A percentile compares a stretch with the other conserved stretches of the same genome.
Conservation (phyloP, 495 filamentous ascomycete species). For the Filosporella fistucella region DNA sequence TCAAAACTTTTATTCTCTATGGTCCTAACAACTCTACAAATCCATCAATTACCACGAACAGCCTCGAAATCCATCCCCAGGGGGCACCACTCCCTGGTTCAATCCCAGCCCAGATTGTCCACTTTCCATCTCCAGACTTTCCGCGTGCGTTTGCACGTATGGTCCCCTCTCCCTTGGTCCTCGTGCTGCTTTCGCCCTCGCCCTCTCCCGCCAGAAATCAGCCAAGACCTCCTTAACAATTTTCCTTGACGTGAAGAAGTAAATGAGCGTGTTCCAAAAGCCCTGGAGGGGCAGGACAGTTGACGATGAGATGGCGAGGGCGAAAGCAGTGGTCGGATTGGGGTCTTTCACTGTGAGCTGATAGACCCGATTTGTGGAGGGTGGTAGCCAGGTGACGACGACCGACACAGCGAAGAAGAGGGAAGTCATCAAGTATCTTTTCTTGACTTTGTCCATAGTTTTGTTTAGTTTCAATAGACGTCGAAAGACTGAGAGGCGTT, state of each 20-base stretch:
- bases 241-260: constrained; percentile 54
- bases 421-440: constrained; percentile 75
- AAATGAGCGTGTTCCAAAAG: constrained; percentile 81
- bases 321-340: constrained; percentile 10
- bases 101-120: no score
- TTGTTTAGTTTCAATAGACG: no score
- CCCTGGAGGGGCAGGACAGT: constrained; percentile 81
- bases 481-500: neutral
- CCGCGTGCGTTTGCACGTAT: no score
- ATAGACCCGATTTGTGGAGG: constrained; percentile 72
- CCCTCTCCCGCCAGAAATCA: no score
- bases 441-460: constrained; percentile 56
- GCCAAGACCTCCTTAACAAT: constrained; percentile 25
- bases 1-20: no score
- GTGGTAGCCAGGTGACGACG: constrained; percentile 80
- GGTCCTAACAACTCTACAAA: no score
- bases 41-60: no score
- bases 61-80: no score
- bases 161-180: no score
- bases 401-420: constrained; percentile 78
- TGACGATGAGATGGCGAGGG: constrained; percentile 63
- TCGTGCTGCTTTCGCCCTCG: no score
- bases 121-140: no score
- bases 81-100: no score
- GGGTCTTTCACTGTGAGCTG: constrained; percentile 22